A percentile compares a stretch with the other conserved stretches of the same genome.
phyloP scores from a whole-genome alignment of 305 asterid species.

The Fraxinus xanthoxyloides region DNA sequence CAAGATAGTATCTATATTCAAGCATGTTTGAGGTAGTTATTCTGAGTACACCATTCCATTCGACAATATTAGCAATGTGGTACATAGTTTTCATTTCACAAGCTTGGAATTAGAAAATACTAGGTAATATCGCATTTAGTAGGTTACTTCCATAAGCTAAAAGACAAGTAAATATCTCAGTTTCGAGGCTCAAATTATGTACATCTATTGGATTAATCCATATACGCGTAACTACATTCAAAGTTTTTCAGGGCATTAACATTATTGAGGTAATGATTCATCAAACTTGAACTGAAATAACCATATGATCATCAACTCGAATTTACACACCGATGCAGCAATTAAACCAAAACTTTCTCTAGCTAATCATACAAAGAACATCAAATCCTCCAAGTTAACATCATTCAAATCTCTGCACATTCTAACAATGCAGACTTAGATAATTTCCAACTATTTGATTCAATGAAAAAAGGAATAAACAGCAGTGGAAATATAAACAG shows the following conservation, averaged over 20 bases:
- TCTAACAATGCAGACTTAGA: background rate
- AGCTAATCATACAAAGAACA: background rate
- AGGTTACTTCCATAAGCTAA: background rate
- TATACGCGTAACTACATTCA: background rate
- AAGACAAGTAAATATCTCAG: background rate
- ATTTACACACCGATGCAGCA: background rate
- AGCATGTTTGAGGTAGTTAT: background rate
- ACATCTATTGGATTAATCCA: background rate
- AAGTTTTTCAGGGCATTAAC: background rate
- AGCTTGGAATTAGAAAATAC: background rate
- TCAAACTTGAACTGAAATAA: background rate
- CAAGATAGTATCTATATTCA: background rate
- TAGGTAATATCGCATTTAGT: background rate
- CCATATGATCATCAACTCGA: background rate
- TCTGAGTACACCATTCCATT: background rate
- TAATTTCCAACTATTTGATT: background rate
- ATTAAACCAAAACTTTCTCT: background rate
- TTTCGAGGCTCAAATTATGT: background rate
- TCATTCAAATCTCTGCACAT: background rate
- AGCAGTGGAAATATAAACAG: conserved; percentile 28
- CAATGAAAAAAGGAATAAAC: background rate
- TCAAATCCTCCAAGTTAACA: background rate
- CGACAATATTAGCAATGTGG: background rate
- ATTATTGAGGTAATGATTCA: background rate
- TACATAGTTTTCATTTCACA: background rate